These are phyloP conservation scores for Xerophyta viscosa DNA, from an alignment of 106 monocot genomes.

Conservation along the genomic window DNA sequence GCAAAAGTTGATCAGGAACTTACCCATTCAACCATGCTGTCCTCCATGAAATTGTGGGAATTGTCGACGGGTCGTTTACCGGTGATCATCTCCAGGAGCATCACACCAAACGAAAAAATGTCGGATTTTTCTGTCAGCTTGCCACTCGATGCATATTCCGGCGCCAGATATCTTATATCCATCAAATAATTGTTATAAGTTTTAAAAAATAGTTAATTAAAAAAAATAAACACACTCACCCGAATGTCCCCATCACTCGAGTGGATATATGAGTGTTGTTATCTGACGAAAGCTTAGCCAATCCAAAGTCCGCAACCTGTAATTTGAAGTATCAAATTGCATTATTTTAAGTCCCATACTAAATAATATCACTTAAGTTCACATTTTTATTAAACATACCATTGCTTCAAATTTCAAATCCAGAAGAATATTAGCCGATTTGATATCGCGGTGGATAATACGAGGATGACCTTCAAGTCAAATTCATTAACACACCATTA, in stretches of 20 bases:
- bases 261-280: conserved; percentile 64
- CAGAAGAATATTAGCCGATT: conserved; percentile 76
- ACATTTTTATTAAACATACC: conserved; percentile 21
- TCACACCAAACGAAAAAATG: conserved; percentile 64
- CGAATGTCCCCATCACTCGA: conserved; percentile 75
- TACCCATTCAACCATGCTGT: conserved; percentile 85
- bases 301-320: conserved; percentile 73
- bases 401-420: conserved; percentile 73
- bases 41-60: conserved; percentile 52
- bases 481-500: conserved; percentile 4
- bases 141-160: conserved; percentile 76
- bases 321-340: neutral
- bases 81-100: conserved; percentile 68
- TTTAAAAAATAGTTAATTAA: neutral
- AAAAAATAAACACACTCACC: conserved; percentile 21
- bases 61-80: conserved; percentile 55
- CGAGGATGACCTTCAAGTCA: conserved; percentile 64
- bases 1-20: conserved; percentile 7
- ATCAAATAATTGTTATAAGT: neutral
- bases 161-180: conserved; percentile 45
- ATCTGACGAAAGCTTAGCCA: conserved; percentile 54
- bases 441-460: conserved; percentile 93
- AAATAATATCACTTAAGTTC: too few species aligned
- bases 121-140: conserved; percentile 79
- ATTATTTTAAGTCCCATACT: too few species aligned